A percentile compares a stretch with the other conserved stretches of the same genome.
phyloP scores from a whole-genome alignment of 1,284 basidiomycete species.

The Sporisorium iseilematis-ciliati region DNA sequence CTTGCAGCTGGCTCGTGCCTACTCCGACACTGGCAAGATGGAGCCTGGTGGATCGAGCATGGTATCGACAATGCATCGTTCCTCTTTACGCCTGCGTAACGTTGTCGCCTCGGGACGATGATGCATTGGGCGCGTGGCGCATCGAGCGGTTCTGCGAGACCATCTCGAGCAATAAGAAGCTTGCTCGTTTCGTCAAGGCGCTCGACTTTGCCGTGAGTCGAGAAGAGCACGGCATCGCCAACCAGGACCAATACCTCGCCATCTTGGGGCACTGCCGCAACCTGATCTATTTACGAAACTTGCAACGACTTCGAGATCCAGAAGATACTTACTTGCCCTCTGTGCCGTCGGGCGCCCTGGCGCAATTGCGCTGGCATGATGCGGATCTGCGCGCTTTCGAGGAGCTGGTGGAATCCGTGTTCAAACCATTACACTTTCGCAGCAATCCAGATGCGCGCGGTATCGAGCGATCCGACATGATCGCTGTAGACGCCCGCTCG shows the following conservation, averaged over 20 bases:
- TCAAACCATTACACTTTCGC: conserved; percentile 46
- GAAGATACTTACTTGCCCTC: conserved; percentile 38
- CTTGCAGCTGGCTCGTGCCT: conserved; percentile 29
- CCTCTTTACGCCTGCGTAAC: conserved; percentile 36
- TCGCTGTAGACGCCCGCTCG: conserved; percentile 25
- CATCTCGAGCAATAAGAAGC: conserved; percentile 29
- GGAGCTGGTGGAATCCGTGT: conserved; percentile 41
- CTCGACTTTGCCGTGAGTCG: conserved; percentile 48
- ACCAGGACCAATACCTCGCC: conserved; percentile 38
- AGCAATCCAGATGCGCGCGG: conserved; percentile 27
- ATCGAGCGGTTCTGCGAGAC: conserved; percentile 46
- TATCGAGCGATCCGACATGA: conserved; percentile 35
- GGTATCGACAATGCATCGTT: conserved; percentile 22
- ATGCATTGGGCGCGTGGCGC: conserved; percentile 23
- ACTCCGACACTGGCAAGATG: conserved; percentile 28
- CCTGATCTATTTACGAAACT: conserved; percentile 44
- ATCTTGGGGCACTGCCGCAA: conserved; percentile 39
- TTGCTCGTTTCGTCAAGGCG: conserved; percentile 31
- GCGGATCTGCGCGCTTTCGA: conserved; percentile 39
- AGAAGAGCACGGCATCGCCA: conserved; percentile 37
- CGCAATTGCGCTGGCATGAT: conserved; percentile 39
- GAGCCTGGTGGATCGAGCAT: conserved; percentile 31
- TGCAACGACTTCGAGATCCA: conserved; percentile 31
- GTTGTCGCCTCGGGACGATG: conserved; percentile 33
- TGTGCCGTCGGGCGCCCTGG: conserved; percentile 28